phyloP scores from a whole-genome alignment of 2,329 filamentous ascomycete species.

The Penicillium brasilianum region DNA sequence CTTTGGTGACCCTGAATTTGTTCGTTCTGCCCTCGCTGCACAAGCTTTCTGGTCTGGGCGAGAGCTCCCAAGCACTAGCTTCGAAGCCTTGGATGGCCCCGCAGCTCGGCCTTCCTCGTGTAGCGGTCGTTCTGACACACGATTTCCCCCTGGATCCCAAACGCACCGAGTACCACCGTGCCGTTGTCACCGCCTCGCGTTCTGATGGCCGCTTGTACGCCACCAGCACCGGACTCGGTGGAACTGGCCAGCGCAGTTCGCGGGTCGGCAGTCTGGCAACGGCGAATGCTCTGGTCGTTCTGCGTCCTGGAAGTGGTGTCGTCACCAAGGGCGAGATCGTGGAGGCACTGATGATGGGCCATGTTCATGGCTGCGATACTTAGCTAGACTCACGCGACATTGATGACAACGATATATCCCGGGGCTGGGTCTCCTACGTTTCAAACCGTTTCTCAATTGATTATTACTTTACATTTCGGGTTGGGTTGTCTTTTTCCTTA shows the following conservation, averaged over 20 bases:
- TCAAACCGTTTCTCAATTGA: constrained; percentile 8
- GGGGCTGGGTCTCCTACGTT: constrained; percentile 21
- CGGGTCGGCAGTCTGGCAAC: constrained; percentile 85
- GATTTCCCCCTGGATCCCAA: constrained; percentile 75
- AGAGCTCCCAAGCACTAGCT: constrained; percentile 27
- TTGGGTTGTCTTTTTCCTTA: background rate
- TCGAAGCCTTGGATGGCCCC: constrained; percentile 48
- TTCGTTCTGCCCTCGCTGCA: constrained; percentile 91
- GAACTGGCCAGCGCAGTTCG: constrained; percentile 75
- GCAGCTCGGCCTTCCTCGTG: constrained; percentile 71
- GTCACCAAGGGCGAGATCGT: constrained; percentile 72
- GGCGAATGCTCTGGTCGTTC: constrained; percentile 83
- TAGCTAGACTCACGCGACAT: constrained; percentile 21
- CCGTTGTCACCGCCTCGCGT: constrained; percentile 66
- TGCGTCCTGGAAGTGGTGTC: constrained; percentile 55
- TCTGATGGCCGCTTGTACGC: constrained; percentile 72
- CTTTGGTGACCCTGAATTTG: constrained; percentile 89
- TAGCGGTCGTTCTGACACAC: constrained; percentile 73
- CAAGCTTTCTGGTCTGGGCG: constrained; percentile 68
- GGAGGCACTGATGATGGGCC: constrained; percentile 79
- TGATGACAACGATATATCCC: constrained; percentile 11
- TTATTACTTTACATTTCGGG: constrained; percentile 3
- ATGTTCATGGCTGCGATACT: constrained; percentile 40
- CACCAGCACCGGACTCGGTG: constrained; percentile 74
- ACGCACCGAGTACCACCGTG: constrained; percentile 90